Percentiles rank a stretch among this genome's conserved stretches.
These are phyloP conservation scores for Trametopsis cervina DNA, from an alignment of 768 basidiomycete genomes.

Conservation along the genomic window DNA sequence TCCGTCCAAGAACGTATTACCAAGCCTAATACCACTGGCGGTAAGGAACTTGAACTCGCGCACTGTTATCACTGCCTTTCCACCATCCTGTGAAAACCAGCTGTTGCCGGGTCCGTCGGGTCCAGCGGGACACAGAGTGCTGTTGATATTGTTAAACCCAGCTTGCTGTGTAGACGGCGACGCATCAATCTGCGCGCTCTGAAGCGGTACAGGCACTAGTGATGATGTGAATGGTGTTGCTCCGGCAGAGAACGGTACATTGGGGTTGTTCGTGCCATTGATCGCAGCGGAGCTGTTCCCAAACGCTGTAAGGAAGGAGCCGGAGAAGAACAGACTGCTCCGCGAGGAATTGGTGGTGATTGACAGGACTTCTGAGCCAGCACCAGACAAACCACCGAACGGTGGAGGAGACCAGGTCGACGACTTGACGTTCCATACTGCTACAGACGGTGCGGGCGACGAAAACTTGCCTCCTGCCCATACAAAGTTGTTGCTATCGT, in stretches of 20 bases:
- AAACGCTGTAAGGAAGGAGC: slow-evolving; percentile 79
- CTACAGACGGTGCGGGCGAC: slow-evolving; percentile 59
- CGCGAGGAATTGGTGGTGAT: slow-evolving; percentile 71
- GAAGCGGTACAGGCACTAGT: slow-evolving; percentile 72
- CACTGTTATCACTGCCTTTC: slow-evolving; percentile 66
- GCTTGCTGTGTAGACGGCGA: slow-evolving; percentile 56
- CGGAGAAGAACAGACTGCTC: slow-evolving; percentile 77
- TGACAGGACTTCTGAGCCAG: slow-evolving; percentile 58
- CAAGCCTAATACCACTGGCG: slow-evolving; percentile 78
- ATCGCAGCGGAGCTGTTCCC: slow-evolving; percentile 40
- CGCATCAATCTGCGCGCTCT: slow-evolving; percentile 47
- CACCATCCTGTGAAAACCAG: slow-evolving; percentile 79
- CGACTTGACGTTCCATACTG: slow-evolving; percentile 59
- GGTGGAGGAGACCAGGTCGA: slow-evolving; percentile 70
- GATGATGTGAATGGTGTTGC: slow-evolving; percentile 87
- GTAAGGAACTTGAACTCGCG: slow-evolving; percentile 68
- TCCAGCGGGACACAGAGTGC: slow-evolving; percentile 84
- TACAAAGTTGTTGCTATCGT: slow-evolving; percentile 51
- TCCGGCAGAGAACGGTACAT: slow-evolving; percentile 73
- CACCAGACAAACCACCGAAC: slow-evolving; percentile 77
- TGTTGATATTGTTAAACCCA: slow-evolving; percentile 55
- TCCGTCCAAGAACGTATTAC: slow-evolving; percentile 79
- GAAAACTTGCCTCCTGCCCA: slow-evolving; percentile 80
- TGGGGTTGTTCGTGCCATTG: slow-evolving; percentile 76
- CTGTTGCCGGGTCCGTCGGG: slow-evolving; percentile 70